phyloP scores from a whole-genome alignment of 2,329 filamentous ascomycete genomes.

The Penicillium hesseltinei region DNA sequence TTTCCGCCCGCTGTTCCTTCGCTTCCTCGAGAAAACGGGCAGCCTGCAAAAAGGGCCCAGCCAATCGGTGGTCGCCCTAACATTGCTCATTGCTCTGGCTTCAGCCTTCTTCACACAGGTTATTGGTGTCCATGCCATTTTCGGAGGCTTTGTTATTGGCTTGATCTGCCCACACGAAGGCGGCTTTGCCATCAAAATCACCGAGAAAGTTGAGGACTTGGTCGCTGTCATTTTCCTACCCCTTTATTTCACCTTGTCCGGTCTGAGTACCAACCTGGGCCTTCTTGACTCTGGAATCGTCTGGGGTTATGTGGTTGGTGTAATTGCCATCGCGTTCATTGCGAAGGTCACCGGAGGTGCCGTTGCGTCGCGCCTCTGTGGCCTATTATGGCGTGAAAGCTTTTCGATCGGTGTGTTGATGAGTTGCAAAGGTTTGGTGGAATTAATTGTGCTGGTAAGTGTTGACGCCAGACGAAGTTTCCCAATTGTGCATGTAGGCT shows the following conservation, averaged over 20 bases:
- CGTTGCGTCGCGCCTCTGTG: constrained; percentile 70
- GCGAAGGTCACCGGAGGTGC: constrained; percentile 84
- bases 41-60: constrained; percentile 85
- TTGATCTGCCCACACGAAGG: constrained; percentile 87
- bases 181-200: constrained; percentile 85
- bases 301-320: constrained; percentile 86
- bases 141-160: constrained; percentile 86
- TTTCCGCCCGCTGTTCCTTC: constrained; percentile 72
- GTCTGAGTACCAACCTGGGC: constrained; percentile 82
- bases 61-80: constrained; percentile 79
- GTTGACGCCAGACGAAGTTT: neutral
- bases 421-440: constrained; percentile 95
- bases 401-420: constrained; percentile 85
- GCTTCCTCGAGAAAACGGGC: constrained; percentile 68
- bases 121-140: constrained; percentile 92
- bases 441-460: constrained; percentile 84
- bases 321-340: constrained; percentile 76
- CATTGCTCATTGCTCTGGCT: constrained; percentile 71
- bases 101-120: constrained; percentile 86
- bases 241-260: constrained; percentile 90
- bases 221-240: constrained; percentile 81
- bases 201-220: constrained; percentile 91
- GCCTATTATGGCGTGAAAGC: constrained; percentile 85
- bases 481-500: neutral
- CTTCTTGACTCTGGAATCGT: constrained; percentile 76